A percentile compares a stretch with the other conserved stretches of the same genome.
phyloP scores from a whole-genome alignment of 495 filamentous ascomycete genomes.

The Daldinia childiae region DNA sequence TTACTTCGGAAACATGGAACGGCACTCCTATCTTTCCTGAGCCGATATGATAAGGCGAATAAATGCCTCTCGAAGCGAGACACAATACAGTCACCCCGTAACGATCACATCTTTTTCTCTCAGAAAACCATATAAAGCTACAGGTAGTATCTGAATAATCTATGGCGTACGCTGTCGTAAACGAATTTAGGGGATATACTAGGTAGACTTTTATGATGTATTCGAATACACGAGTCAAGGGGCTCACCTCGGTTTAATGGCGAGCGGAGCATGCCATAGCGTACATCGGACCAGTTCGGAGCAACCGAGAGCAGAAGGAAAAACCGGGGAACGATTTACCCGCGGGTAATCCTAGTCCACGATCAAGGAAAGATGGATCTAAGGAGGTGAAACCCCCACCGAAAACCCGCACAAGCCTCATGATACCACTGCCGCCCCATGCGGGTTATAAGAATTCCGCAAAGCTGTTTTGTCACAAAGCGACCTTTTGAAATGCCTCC shows the following conservation, averaged over 20 bases:
- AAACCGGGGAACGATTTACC: conserved; percentile 33
- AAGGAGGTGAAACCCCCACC: conserved; percentile 33
- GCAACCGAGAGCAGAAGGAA: conserved; percentile 37
- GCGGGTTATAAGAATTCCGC: conserved; percentile 26
- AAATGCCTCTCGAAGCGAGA: background rate
- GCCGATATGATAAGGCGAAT: conserved; percentile 14
- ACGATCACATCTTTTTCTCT: background rate
- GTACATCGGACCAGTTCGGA: conserved; percentile 38
- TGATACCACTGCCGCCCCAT: conserved; percentile 16
- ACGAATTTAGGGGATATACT: background rate
- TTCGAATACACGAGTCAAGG: conserved; percentile 24
- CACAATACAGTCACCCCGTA: background rate
- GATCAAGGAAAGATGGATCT: conserved; percentile 30
- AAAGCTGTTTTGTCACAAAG: conserved; percentile 13
- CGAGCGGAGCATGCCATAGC: conserved; percentile 26
- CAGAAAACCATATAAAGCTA: background rate
- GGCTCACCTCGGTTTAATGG: conserved; percentile 39
- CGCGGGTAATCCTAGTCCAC: conserved; percentile 28
- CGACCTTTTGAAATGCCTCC: background rate
- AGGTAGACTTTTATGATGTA: conserved; percentile 7
- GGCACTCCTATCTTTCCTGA: conserved; percentile 31
- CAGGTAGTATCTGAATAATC: background rate
- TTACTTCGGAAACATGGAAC: conserved; percentile 40
- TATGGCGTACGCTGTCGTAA: conserved; percentile 1
- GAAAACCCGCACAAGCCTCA: conserved; percentile 19